Percentiles rank a stretch among this genome's conserved stretches.
These are phyloP conservation scores for Penicillium bovifimosum DNA, from an alignment of 495 filamentous ascomycete species.

Conservation along the genomic window DNA sequence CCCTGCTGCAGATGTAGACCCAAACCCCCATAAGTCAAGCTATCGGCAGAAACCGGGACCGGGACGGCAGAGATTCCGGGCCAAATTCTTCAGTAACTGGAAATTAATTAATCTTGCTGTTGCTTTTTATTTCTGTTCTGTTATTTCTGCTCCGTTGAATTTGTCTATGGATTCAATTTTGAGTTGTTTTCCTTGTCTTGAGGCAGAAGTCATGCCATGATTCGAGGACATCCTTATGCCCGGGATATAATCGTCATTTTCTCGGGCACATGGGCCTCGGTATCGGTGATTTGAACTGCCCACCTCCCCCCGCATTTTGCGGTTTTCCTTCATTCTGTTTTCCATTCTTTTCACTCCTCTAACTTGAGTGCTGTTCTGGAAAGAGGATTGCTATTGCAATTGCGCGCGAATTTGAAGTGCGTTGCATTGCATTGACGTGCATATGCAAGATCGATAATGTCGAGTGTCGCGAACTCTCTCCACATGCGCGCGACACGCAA, in stretches of 20 bases:
- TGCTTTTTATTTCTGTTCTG: constrained; percentile 1
- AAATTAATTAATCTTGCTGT: not conserved
- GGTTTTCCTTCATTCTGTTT: constrained; percentile 8
- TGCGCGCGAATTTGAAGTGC: not conserved
- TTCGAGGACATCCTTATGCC: not conserved
- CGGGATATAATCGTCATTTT: not conserved
- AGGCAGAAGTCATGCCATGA: not conserved
- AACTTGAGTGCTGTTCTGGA: not conserved
- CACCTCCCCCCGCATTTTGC: constrained; percentile 7
- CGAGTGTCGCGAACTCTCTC: not conserved
- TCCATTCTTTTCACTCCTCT: constrained; percentile 5
- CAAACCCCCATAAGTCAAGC: not conserved
- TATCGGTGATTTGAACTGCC: not conserved
- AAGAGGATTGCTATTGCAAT: not conserved
- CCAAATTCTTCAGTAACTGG: constrained; percentile 17
- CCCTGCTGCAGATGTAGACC: no score
- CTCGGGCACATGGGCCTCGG: constrained; percentile 8
- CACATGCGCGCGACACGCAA: not conserved
- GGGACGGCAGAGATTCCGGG: constrained; percentile 10
- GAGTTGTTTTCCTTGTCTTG: not conserved
- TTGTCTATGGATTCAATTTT: not conserved
- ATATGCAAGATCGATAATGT: constrained; percentile 5
- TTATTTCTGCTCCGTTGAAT: not conserved
- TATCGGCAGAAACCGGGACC: constrained; percentile 30
- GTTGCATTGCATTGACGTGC: not conserved